Conservation (phyloP, 192 early-diverging fungal genomes). For the Backusella sp. region DNA sequence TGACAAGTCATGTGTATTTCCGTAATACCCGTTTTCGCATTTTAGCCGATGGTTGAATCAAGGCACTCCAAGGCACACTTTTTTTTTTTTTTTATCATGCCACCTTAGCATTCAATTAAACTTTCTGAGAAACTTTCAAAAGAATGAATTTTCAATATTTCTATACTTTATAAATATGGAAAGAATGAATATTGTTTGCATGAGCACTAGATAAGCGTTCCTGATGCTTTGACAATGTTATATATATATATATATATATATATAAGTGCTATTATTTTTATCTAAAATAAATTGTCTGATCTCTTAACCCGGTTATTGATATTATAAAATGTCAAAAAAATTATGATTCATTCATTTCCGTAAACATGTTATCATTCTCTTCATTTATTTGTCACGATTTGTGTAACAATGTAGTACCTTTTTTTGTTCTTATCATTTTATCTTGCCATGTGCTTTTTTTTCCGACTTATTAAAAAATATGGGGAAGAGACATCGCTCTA, state of each 20-base stretch:
- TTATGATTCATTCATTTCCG: background rate
- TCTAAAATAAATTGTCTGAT: background rate
- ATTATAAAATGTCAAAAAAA: background rate
- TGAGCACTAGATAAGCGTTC: background rate
- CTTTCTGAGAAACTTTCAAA: background rate
- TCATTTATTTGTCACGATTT: background rate
- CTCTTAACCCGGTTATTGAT: background rate
- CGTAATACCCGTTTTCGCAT: background rate
- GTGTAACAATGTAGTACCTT: background rate
- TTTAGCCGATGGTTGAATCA: background rate
- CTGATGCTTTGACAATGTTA: background rate
- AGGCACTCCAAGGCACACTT: background rate
- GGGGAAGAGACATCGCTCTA: too few relatives aligned
- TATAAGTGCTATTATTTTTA: background rate
- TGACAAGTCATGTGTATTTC: background rate
- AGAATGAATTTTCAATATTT: too few relatives aligned
- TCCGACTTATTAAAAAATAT: too few relatives aligned
- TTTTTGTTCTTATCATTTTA: background rate
- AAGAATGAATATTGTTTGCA: background rate
- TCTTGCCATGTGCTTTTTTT: conserved; percentile 6
- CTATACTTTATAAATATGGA: too few relatives aligned
- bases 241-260: background rate
- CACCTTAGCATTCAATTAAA: background rate
- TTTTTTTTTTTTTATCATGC: too few relatives aligned
- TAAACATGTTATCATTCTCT: background rate